Conservation (phyloP, 202 grass and related monocot genomes). For the Zizania palustris region DNA sequence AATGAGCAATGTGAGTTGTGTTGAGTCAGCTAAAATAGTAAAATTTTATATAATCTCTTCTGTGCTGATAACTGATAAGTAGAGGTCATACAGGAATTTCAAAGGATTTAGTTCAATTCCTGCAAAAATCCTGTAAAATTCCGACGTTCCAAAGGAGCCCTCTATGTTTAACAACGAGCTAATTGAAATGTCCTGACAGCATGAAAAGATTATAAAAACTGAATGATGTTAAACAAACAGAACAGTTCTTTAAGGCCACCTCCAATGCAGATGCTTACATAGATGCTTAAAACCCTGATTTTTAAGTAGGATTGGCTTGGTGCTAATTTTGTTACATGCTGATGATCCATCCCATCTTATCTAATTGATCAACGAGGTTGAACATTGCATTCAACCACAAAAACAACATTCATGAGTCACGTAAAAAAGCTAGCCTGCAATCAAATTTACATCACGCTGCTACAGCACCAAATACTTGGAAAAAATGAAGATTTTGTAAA, state of each 20-base stretch:
- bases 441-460: neutral
- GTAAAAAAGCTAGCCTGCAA: no score
- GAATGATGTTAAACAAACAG: neutral
- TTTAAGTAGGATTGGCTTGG: no score
- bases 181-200: neutral
- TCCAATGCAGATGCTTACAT: no score
- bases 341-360: no score
- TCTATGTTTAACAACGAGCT: neutral
- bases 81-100: neutral
- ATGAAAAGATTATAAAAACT: neutral
- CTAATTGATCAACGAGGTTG: no score
- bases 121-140: no score
- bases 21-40: neutral
- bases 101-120: no score
- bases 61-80: neutral
- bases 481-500: neutral
- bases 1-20: neutral
- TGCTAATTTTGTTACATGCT: no score
- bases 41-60: neutral
- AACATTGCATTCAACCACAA: no score
- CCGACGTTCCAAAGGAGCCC: no score
- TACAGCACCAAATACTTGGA: neutral
- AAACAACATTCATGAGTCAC: no score
- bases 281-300: no score
- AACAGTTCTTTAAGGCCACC: neutral